phyloP scores from a whole-genome alignment of 2,329 filamentous ascomycete species.

The Monilinia fructicola region DNA sequence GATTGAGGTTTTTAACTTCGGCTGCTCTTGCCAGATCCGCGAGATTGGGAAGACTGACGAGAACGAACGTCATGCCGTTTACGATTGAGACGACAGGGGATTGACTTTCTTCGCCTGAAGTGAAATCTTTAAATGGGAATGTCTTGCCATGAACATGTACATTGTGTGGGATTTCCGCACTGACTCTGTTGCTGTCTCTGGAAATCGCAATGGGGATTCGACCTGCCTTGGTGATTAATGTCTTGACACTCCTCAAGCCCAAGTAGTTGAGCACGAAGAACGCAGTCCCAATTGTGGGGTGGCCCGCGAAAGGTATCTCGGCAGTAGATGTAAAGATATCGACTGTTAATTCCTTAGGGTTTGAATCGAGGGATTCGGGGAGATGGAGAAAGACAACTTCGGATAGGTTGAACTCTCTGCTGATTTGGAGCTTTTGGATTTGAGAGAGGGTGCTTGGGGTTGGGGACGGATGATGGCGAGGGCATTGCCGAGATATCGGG shows the following conservation, averaged over 20 bases:
- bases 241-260: constrained; percentile 18
- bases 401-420: constrained; percentile 63
- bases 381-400: constrained; percentile 62
- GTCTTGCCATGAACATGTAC: constrained; percentile 55
- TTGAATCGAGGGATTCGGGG: constrained; percentile 30
- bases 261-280: constrained; percentile 45
- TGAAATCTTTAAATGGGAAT: constrained; percentile 40
- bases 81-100: constrained; percentile 60
- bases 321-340: constrained; percentile 58
- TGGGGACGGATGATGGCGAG: constrained; percentile 59
- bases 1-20: constrained; percentile 37
- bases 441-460: constrained; percentile 46
- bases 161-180: constrained; percentile 65
- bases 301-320: constrained; percentile 62
- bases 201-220: constrained; percentile 48
- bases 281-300: constrained; percentile 60
- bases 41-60: constrained; percentile 60
- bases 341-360: constrained; percentile 43
- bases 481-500: constrained; percentile 56
- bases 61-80: constrained; percentile 71
- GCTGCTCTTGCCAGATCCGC: constrained; percentile 46
- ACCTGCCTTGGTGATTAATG: constrained; percentile 56
- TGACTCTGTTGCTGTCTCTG: constrained; percentile 49
- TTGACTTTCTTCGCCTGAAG: constrained; percentile 38
- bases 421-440: constrained; percentile 56